A percentile compares a stretch with the other conserved stretches of the same genome.
phyloP scores from a whole-genome alignment of 164 flowering plant species.

The Chloranthus sessilifolius region DNA sequence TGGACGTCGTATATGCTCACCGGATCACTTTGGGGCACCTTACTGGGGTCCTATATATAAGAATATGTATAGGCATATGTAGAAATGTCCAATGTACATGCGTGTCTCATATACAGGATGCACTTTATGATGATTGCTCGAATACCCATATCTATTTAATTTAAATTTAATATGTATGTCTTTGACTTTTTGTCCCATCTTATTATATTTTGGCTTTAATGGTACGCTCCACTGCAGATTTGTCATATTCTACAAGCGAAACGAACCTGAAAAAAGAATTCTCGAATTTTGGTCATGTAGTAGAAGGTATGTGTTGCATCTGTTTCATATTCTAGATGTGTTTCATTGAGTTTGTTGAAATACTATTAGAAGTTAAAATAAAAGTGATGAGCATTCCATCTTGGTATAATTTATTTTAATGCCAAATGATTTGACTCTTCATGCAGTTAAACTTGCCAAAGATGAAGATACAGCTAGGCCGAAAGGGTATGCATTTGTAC shows the following conservation, averaged over 20 bases:
- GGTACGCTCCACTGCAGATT: constrained; percentile 28
- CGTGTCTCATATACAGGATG: neutral
- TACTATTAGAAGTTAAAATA: neutral
- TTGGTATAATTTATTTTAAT: too few relatives aligned
- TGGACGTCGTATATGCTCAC: too few relatives aligned
- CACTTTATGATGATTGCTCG: neutral
- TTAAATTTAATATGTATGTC: too few relatives aligned
- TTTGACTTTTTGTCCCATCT: too few relatives aligned
- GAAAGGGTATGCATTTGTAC: constrained; percentile 61
- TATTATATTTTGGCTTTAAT: neutral
- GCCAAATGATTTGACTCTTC: neutral
- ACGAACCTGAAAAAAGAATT: constrained; percentile 35
- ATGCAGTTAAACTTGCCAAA: constrained; percentile 45
- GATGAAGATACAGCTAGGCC: constrained; percentile 38
- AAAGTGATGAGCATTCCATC: neutral
- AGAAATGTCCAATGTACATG: too few relatives aligned
- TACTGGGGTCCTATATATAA: too few relatives aligned
- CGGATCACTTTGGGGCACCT: too few relatives aligned
- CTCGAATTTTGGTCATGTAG: constrained; percentile 44
- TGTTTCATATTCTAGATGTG: neutral
- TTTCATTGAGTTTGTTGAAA: too few relatives aligned
- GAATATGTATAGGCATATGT: too few relatives aligned
- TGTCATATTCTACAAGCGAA: constrained; percentile 36
- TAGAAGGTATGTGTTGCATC: constrained; percentile 37
- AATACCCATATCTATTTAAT: too few relatives aligned